Evolutionary conservation across 768 basidiomycete species (phyloP).

Genomic region (Pulveroboletus frians): DNA sequence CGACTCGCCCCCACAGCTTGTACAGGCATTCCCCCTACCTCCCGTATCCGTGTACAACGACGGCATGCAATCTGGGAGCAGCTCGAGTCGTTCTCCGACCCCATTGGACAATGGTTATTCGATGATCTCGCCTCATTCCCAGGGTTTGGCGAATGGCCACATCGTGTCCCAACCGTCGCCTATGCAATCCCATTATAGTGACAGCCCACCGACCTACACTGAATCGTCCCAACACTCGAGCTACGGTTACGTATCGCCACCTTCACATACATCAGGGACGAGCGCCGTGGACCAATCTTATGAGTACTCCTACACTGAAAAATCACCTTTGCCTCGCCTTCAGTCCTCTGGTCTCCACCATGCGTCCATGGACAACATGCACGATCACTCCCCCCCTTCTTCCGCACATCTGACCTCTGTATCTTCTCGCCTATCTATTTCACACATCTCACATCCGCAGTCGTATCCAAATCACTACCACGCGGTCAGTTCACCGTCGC

Average conservation of each 20-base stretch:
- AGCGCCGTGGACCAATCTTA: slow-evolving; percentile 26
- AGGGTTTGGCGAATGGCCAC: slow-evolving; percentile 35
- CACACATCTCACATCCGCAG: slow-evolving; percentile 54
- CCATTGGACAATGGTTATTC: slow-evolving; percentile 43
- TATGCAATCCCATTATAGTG: slow-evolving; percentile 26
- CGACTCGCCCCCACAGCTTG: slow-evolving; percentile 51
- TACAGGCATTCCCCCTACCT: slow-evolving; percentile 35
- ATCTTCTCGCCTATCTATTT: slow-evolving; percentile 54
- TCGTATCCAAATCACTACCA: slow-evolving; percentile 36
- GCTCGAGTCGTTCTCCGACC: slow-evolving; percentile 41
- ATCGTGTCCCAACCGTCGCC: slow-evolving; percentile 28
- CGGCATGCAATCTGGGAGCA: slow-evolving; percentile 30
- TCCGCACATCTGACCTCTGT: slow-evolving; percentile 32
- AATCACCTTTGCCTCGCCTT: slow-evolving; percentile 27
- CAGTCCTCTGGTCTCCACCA: slow-evolving; percentile 29
- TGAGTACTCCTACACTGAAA: slow-evolving; percentile 29
- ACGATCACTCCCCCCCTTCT: slow-evolving; percentile 29
- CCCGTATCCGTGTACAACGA: slow-evolving; percentile 24
- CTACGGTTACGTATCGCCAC: slow-evolving; percentile 26
- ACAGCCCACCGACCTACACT: slow-evolving; percentile 28
- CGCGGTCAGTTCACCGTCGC: slow-evolving; percentile 41
- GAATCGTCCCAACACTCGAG: slow-evolving; percentile 30
- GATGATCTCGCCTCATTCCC: slow-evolving; percentile 30
- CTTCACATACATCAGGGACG: slow-evolving; percentile 22
- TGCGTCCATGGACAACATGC: slow-evolving; percentile 22